A percentile compares a stretch with the other conserved stretches of the same genome.
Evolutionary conservation across 2,329 filamentous ascomycete species (phyloP).

Genomic region (Lachnellula occidentalis): DNA sequence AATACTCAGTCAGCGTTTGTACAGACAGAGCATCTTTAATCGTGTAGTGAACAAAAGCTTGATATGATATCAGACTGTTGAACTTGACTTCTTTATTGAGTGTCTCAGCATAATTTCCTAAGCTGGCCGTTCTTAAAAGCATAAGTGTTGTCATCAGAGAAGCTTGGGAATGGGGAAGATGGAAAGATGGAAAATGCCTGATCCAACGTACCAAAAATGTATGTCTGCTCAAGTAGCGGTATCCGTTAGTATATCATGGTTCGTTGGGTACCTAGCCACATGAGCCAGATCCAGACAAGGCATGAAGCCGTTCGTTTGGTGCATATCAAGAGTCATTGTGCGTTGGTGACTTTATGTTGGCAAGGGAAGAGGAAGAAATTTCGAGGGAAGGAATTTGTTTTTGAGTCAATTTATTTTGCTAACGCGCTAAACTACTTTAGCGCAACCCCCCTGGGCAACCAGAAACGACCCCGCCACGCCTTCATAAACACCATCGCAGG

Average conservation of each 20-base stretch:
- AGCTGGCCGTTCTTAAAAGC: slow-evolving; percentile 63
- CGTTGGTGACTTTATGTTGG: neutral
- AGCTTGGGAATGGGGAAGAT: slow-evolving; percentile 12
- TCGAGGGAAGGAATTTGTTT: neutral
- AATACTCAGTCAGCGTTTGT: no score
- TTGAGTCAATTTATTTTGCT: neutral
- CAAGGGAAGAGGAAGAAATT: no score
- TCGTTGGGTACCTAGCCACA: neutral
- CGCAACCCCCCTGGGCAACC: neutral
- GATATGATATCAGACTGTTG: slow-evolving; percentile 51
- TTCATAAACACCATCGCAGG: neutral
- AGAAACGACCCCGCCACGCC: slow-evolving; percentile 12
- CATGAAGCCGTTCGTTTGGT: neutral
- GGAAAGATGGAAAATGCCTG: slow-evolving; percentile 6
- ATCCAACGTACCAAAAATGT: slow-evolving; percentile 3
- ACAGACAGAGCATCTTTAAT: neutral
- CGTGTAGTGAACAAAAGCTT: neutral
- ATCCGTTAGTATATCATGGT: neutral
- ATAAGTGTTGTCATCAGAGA: slow-evolving; percentile 51
- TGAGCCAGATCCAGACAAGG: neutral
- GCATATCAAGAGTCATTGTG: neutral
- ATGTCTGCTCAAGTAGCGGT: neutral
- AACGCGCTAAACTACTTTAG: neutral
- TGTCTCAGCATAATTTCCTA: slow-evolving; percentile 53
- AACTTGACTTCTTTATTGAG: slow-evolving; percentile 50